Evolutionary conservation across 805 yeast genomes (phyloP).

Genomic region (Phaffomyces opuntiae): DNA sequence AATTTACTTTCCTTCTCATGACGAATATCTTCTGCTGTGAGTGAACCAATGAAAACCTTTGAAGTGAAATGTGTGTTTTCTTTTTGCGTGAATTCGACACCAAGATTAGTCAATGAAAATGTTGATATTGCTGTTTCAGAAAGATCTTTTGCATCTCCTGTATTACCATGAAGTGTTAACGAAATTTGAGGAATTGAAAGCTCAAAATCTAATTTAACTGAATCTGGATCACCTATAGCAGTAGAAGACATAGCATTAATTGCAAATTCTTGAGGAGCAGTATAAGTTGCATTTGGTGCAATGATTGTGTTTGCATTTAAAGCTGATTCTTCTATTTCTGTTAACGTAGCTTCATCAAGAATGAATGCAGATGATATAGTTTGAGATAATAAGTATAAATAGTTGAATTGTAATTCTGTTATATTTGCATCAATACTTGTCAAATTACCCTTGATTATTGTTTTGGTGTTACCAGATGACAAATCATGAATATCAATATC

Average conservation of each 20-base stretch:
- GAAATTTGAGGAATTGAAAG: constrained; percentile 61
- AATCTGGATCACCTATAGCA: constrained; percentile 13
- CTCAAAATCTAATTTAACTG: constrained; percentile 34
- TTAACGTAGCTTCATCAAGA: constrained; percentile 34
- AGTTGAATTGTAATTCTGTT: constrained; percentile 67
- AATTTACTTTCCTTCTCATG: constrained; percentile 57
- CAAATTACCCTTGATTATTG: constrained; percentile 47
- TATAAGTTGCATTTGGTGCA: constrained; percentile 27
- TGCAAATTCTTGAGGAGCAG: constrained; percentile 9
- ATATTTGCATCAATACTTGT: constrained; percentile 57
- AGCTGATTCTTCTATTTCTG: constrained; percentile 59
- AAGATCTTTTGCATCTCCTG: constrained; percentile 30
- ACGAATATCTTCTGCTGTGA: constrained; percentile 73
- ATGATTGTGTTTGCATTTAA: constrained; percentile 50
- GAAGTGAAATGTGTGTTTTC: constrained; percentile 51
- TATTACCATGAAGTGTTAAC: constrained; percentile 51
- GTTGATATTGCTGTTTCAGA: constrained; percentile 41
- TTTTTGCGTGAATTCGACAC: constrained; percentile 42
- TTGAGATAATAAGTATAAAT: constrained; percentile 47
- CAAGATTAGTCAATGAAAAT: constrained; percentile 54
- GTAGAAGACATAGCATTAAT: constrained; percentile 16
- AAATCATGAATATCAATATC: constrained; percentile 49
- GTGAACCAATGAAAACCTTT: constrained; percentile 59
- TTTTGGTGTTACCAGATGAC: constrained; percentile 35
- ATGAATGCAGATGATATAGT: constrained; percentile 50